Conservation (phyloP, 192 early-diverging fungal species). For the Glomus cerebriforme region DNA sequence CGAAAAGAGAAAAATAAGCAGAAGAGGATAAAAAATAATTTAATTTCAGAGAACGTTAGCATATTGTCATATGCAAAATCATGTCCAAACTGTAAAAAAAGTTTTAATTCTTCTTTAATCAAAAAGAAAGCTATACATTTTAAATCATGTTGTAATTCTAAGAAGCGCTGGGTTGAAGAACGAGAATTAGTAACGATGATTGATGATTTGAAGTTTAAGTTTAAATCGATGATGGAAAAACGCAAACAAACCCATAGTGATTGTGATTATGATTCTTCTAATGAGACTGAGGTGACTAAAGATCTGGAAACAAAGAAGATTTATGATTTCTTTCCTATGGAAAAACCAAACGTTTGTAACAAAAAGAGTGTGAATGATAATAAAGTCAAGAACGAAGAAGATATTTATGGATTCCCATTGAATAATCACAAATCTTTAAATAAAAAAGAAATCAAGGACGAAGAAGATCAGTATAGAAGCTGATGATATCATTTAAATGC, state of each 20-base stretch:
- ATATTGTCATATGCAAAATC: not conserved
- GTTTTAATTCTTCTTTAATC: not conserved
- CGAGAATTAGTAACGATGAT: not conserved
- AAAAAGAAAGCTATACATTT: not conserved
- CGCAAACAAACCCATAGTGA: not conserved
- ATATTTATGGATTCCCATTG: not conserved
- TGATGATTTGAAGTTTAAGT: not conserved
- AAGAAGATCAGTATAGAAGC: not conserved
- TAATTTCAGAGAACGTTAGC: not conserved
- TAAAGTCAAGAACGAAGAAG: not conserved
- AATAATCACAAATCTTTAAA: not conserved
- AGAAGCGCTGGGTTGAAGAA: not conserved
- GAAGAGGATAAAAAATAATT: not conserved
- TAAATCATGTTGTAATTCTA: not conserved
- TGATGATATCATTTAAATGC: not conserved
- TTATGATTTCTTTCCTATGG: not conserved
- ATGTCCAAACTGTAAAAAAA: not conserved
- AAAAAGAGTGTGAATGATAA: not conserved
- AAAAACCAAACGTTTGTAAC: not conserved
- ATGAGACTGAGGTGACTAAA: not conserved
- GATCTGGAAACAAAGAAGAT: not conserved
- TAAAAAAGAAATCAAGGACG: not conserved
- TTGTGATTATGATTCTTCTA: not conserved
- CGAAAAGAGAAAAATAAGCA: not conserved
- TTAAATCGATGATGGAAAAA: not conserved